Conservation (phyloP, 2,329 filamentous ascomycete genomes). For the Scedosporium aurantiacum region DNA sequence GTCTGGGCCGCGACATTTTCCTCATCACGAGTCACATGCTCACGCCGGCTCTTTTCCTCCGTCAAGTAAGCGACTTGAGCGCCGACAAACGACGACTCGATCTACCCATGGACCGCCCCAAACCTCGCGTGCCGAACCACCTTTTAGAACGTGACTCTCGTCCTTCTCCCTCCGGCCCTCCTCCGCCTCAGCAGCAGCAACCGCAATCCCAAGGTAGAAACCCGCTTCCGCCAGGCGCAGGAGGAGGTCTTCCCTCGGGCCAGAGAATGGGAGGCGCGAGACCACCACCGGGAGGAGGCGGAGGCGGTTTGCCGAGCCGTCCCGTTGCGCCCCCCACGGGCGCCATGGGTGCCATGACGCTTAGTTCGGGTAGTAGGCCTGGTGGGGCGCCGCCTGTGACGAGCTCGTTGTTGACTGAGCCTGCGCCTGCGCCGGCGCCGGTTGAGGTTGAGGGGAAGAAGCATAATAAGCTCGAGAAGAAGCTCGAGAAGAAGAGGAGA, state of each 20-base stretch:
- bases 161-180: conserved; percentile 11
- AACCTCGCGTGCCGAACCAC: conserved; percentile 73
- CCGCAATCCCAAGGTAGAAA: conserved; percentile 7
- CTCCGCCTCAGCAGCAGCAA: not conserved
- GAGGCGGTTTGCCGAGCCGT: conserved; percentile 24
- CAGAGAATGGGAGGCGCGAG: conserved; percentile 14
- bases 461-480: conserved; percentile 47
- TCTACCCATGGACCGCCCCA: conserved; percentile 69
- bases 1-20: conserved; percentile 70
- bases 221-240: not conserved
- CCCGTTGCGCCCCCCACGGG: conserved; percentile 36
- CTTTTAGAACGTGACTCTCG: conserved; percentile 55
- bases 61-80: conserved; percentile 71
- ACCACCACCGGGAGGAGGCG: conserved; percentile 4
- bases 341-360: conserved; percentile 44
- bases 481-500: conserved; percentile 50
- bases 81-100: conserved; percentile 64
- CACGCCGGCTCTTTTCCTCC: conserved; percentile 69
- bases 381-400: conserved; percentile 13
- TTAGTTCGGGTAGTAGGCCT: conserved; percentile 18
- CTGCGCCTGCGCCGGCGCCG: conserved; percentile 13
- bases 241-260: conserved; percentile 11
- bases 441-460: conserved; percentile 18
- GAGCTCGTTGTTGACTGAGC: conserved; percentile 5
- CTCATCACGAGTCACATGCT: conserved; percentile 88